Evolutionary conservation across 768 basidiomycete species (phyloP), one percentile per base, ranked within the genome.

Genomic region (Psilocybe tampanensis): DNA sequence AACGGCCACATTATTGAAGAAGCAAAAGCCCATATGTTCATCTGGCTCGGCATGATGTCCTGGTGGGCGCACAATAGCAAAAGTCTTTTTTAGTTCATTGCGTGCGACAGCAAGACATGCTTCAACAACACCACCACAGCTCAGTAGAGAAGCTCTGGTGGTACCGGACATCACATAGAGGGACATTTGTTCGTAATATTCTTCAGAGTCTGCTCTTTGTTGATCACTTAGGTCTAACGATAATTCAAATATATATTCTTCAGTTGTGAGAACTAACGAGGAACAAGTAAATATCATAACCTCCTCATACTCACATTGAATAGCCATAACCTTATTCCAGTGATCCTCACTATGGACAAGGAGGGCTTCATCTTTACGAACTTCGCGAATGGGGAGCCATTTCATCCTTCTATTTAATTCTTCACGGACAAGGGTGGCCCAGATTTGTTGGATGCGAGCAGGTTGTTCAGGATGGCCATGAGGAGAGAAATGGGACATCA

Each of bases 21-120:
- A 97, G 73, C 97, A 98, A 71, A 99, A 99, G 1, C 97, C 97
- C 95, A 98, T 98, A 61, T 94, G 92, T 68, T 95, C 90, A 61
- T 97, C 93, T 4, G 97, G 97, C 69, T 99, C 97, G 6, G 97
- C 95, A 67, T 99, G 97, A 69, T 99, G 97, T 0, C 97, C 97
- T 0, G 97, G 97, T 12, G 97, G 97, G 52, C 97, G 85, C 33
- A 98, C 95, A 59, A 98, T 93, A 2, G 97, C 97, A 68, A 99
- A 90, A 0, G 91, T 81, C 70, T 95, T 98, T 65, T 89, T 81
- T 36, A 98, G 77, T 62, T 87, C 81, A 13, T 87, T 74, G 32
- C 85, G 84, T 29, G 93, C 95, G 44, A 98, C 95, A 3, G 92
- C 86, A 12, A 94, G 77, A 65, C 86, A 83, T 3, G 94, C 91